Evolutionary conservation across 805 yeast species (phyloP).

Genomic region (Brettanomyces sp.): DNA sequence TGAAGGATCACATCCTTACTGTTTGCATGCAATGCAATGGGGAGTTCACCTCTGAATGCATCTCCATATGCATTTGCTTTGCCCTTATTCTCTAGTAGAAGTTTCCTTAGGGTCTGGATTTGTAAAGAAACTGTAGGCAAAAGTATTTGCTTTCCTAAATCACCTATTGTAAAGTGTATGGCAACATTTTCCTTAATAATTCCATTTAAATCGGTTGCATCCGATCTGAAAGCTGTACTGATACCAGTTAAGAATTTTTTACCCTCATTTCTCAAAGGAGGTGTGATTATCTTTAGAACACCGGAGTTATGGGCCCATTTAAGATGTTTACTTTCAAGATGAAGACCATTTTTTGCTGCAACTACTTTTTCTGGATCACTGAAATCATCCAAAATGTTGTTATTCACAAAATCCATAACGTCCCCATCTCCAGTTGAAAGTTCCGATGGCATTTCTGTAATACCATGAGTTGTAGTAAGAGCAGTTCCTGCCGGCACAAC

Average conservation of each 20-base stretch:
- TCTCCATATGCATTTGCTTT: background rate
- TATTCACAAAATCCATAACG: background rate
- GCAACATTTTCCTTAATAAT: slow-evolving; percentile 1
- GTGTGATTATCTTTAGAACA: slow-evolving; percentile 1
- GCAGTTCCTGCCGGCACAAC: slow-evolving; percentile 1
- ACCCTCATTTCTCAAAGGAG: slow-evolving; percentile 2
- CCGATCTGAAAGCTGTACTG: background rate
- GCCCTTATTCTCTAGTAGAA: background rate
- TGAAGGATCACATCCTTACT: slow-evolving; percentile 1
- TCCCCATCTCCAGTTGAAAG: slow-evolving; percentile 1
- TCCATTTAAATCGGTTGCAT: background rate
- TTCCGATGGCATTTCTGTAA: slow-evolving; percentile 1
- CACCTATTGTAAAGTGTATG: slow-evolving; percentile 1
- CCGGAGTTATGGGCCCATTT: slow-evolving; percentile 2
- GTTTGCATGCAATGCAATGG: background rate
- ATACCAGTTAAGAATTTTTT: slow-evolving; percentile 1
- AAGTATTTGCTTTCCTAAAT: background rate
- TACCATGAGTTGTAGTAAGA: background rate
- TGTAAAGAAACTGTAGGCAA: slow-evolving; percentile 1
- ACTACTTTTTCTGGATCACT: slow-evolving; percentile 1
- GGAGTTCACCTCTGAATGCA: slow-evolving; percentile 1
- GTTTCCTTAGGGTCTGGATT: background rate
- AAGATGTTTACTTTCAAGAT: slow-evolving; percentile 1
- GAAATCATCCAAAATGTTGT: background rate
- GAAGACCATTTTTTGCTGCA: background rate